Base-by-base conservation (phyloP, 768 basidiomycete species). In the Suillus paluster region DNA sequence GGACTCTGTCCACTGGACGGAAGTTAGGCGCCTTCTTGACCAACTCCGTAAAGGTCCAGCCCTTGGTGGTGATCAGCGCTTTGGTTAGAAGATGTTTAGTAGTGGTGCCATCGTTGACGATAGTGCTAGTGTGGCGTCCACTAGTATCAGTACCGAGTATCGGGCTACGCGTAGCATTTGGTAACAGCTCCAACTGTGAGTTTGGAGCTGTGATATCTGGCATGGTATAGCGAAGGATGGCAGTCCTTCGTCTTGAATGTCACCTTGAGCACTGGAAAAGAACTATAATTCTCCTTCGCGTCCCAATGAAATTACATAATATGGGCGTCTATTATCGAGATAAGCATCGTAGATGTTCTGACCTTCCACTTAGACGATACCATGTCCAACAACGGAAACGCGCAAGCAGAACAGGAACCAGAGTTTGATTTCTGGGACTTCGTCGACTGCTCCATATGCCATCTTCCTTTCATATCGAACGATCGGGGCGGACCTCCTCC, bases 351-450 rank as follows among this genome's bases (percentile, higher is more conserved):
- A 42, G 7, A 23, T 23, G 50, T 34, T 53, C 33, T 53, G 12
- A 34, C 21, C 34, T 38, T 38, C 36, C 23, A 54, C 17, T 41
- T 38, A 10, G 36, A 38, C 36, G 7, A 30, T 30, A 30, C 23
- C 54, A 55, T 55, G 54, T 55, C 54, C 17, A 39, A 55, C 54
- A 55, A 36, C 5, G 53, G 50, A 49, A 61, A 64, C 46, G 62
- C 61, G 27, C 64, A 50, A 34, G 9, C 48, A 15, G 57, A 34
- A 34, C 61, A 58, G 42, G 63, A 70, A 17, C 62, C 66, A 4
- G 77, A 78, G 1, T 80, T 84, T 60, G 87, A 89, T 65, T 90
- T 92, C 71, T 95, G 93, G 92, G 89, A 92, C 49, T 92, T 91
- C 64, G 87, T 92, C 7, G 75, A 77, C 58, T 95, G 93, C 67